A percentile compares a stretch with the other conserved stretches of the same genome.
phyloP scores from a whole-genome alignment of 805 yeast species.

The Jamesozyma piceae region DNA sequence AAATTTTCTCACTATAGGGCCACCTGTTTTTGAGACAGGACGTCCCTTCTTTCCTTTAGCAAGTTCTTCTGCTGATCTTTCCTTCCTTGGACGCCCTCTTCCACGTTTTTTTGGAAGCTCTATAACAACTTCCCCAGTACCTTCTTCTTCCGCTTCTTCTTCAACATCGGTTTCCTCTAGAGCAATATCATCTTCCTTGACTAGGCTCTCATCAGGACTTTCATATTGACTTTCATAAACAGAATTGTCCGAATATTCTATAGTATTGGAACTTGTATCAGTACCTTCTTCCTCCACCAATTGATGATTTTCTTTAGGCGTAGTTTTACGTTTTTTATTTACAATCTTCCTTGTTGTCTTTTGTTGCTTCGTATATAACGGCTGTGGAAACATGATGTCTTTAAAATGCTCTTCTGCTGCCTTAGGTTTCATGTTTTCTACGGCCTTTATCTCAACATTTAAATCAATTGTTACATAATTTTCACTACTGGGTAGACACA shows the following conservation, averaged over 20 bases:
- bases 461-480: constrained; percentile 11
- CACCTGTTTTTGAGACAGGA: background rate
- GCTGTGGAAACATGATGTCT: constrained; percentile 7
- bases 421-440: constrained; percentile 8
- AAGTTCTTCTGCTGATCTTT: background rate
- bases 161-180: constrained; percentile 2
- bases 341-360: background rate
- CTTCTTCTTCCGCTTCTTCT: constrained; percentile 2
- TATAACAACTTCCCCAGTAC: background rate
- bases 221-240: constrained; percentile 2
- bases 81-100: constrained; percentile 1
- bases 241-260: background rate
- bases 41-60: background rate
- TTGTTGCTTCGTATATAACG: background rate
- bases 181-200: constrained; percentile 4
- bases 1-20: constrained; percentile 21
- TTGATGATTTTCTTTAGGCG: background rate
- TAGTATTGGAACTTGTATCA: background rate
- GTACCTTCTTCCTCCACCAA: background rate
- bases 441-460: constrained; percentile 3
- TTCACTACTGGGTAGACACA: constrained; percentile 13
- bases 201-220: constrained; percentile 2
- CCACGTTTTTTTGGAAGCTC: background rate
- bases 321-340: background rate
- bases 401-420: constrained; percentile 14